Base-by-base conservation (phyloP, 148 eudicot genomes). In the Vaccinium corymbosum region DNA sequence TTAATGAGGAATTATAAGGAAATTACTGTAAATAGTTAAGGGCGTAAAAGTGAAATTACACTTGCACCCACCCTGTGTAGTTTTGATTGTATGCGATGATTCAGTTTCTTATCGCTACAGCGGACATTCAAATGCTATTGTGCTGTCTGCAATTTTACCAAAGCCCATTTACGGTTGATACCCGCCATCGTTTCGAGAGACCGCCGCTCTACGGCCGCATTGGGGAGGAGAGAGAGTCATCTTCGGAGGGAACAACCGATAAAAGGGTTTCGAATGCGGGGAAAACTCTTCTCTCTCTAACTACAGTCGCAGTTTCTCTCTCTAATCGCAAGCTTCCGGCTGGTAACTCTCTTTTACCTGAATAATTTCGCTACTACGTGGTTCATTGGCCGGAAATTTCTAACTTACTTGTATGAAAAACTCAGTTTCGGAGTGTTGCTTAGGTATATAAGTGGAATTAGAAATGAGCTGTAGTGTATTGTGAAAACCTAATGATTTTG, bases 241-340 rank as follows among this genome's bases (percentile, higher is more conserved):
- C 55, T 13, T 52, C 11, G 55, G 55, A 52, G 55, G 13, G 55
- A 52, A 52, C 14, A 52, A 9, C 13, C 1, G 72, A 66, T 14
- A 66, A 0, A 11, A 25, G 35, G 35, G 70, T 11, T 66, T 61
- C 12, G 27, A 4, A 66, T 25, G 72, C 16, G 35, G 4, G 32
- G 46, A 35, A 71, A 32, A 71, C 76, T 71, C 76, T 10, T 73
- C 77, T 38, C 38, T 73, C 51, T 73, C 77, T 42, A 73, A 73
- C 25, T 50, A 42, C 48, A 38, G 77, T 17, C 50, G 20, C 3
- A 17, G 9, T 16, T 16, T 17, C 27, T 48, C 51, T 73, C 77
- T 42, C 78, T 66, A 66, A 6, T 76, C 79, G 53, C 27, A 76
- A 48, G 20, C 79, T 76, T 76, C 29, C 19, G 27, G 55, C 55